Evolutionary conservation across 2,329 filamentous ascomycete species (phyloP), one percentile per base, ranked within the genome.

Genomic region (Fusarium marasasianum): DNA sequence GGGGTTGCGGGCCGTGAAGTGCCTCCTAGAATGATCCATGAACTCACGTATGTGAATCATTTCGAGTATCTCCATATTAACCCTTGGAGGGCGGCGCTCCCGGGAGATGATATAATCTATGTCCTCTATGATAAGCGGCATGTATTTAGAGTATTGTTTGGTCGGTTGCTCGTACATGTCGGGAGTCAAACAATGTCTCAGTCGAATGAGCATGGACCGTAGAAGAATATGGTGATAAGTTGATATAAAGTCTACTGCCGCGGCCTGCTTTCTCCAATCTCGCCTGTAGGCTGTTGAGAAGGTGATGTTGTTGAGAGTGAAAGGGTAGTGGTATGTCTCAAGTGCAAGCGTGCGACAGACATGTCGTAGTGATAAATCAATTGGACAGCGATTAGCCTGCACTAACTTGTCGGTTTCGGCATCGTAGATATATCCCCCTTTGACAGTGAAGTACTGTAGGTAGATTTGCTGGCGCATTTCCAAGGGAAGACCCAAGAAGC

Each of bases 381-480:
- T 64, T 12, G 29, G n/a, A 17, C 63, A 41, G 1, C 20, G 50
- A 22, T 55, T 53, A 18, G 66, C 59, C 2, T 47, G n/a, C 10
- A 35, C 48, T 13, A 74, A 15, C 22, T 62, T 61, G 12, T 47
- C 44, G 13, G 18, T 11, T 8, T n/a, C 40, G 5, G 53, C 20
- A 22, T 72, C 45, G 26, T 50, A 63, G 8, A 53, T 5, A 18
- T 72, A 74, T n/a, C 70, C 70, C 18, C 40, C 60, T 8, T 66
- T 35, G 9, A 57, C 10, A 4, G 45, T 37, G 15, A 73, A 65
- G 37, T 72, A 74, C 14, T 66, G 3, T 3, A 13, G 44, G 48
- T 67, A 74, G 41, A 74, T 66, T 26, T 56, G 29, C 26, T 56
- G 8, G 5, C 72, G 72, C 8, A 73, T 5, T 56, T 74, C 72